These are phyloP conservation scores for Antitrichia curtipendula DNA, from an alignment of 225 moss, liverwort and hornwort species.

Conservation along the genomic window DNA sequence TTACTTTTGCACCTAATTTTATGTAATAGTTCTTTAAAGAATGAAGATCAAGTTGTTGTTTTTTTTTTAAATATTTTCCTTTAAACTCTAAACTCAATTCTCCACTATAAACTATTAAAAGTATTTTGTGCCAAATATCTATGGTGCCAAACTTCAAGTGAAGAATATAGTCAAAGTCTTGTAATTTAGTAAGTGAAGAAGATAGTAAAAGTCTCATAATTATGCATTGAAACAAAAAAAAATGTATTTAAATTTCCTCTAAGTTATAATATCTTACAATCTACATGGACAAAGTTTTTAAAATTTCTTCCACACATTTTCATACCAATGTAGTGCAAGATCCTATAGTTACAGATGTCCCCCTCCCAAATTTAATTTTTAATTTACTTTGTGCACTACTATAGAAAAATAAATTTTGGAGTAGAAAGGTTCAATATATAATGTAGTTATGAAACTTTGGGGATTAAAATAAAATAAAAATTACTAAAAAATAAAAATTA, in stretches of 20 bases:
- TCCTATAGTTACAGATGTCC: fast-evolving
- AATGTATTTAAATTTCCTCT: no score
- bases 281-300: not conserved
- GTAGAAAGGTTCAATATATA: fast-evolving
- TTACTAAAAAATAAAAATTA: not conserved
- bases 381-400: not conserved
- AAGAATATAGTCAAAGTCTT: not conserved
- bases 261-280: not conserved
- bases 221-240: not conserved
- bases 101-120: not conserved
- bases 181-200: no score
- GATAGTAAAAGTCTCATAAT: no score
- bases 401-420: not conserved
- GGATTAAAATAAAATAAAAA: not conserved
- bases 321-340: not conserved
- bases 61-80: not conserved
- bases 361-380: not conserved
- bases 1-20: no score
- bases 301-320: not conserved
- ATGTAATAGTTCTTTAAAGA: not conserved
- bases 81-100: no score
- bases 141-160: not conserved
- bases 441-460: not conserved
- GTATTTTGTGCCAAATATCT: not conserved
- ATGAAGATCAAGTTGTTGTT: not conserved